phyloP scores from a whole-genome alignment of 2,329 filamentous ascomycete species.

The Cryphonectria naterciae region DNA sequence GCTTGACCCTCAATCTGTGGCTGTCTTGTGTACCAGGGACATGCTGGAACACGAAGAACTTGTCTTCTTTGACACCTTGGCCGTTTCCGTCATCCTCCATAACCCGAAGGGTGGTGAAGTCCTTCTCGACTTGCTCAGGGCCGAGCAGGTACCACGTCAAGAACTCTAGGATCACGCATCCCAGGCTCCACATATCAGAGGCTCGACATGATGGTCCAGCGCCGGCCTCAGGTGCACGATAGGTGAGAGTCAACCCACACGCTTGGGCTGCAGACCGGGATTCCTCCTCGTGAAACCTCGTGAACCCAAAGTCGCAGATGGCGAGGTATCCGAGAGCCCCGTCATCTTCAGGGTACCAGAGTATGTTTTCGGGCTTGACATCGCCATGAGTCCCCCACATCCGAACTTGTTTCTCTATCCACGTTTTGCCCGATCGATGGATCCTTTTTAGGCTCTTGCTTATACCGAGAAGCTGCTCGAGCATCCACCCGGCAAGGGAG shows the following conservation, averaged over 20 bases:
- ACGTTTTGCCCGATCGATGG: background rate
- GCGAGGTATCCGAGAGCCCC: background rate
- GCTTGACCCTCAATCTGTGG: background rate
- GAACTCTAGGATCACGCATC: background rate
- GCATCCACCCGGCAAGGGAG: background rate
- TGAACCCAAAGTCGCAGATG: background rate
- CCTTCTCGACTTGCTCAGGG: background rate
- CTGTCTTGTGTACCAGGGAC: background rate
- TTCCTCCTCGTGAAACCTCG: background rate
- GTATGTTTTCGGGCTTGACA: background rate
- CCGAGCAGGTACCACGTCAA: conserved; percentile 1
- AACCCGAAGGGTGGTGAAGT: background rate
- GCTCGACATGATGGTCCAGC: background rate
- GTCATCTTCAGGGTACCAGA: background rate
- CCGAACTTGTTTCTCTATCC: background rate
- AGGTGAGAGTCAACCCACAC: background rate
- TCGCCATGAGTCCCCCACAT: background rate
- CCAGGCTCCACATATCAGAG: background rate
- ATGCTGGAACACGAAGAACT: background rate
- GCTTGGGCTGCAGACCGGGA: background rate
- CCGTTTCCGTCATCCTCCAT: background rate
- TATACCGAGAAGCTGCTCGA: background rate
- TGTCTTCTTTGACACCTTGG: background rate
- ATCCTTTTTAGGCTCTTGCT: background rate
- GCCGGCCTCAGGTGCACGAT: background rate